Evolutionary conservation across 2,329 filamentous ascomycete genomes (phyloP).

Genomic region (Colletotrichum scovillei): DNA sequence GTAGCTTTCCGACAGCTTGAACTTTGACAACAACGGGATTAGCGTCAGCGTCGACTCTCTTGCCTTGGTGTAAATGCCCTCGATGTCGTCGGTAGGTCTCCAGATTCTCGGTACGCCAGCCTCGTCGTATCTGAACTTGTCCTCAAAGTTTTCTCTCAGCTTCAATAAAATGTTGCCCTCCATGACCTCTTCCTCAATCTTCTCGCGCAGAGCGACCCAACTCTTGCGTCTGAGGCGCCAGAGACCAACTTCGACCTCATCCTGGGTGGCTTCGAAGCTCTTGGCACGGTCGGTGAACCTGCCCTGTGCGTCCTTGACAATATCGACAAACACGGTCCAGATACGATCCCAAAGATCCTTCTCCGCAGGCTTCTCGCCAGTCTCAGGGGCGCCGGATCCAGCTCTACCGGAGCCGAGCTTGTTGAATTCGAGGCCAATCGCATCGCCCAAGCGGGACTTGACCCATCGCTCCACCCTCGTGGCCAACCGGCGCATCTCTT

Average conservation of each 20-base stretch:
- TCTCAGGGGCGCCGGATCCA: conserved; percentile 83
- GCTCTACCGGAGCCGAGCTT: conserved; percentile 90
- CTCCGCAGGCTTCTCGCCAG: conserved; percentile 80
- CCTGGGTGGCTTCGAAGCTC: conserved; percentile 91
- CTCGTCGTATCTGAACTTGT: conserved; percentile 98
- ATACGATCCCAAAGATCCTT: conserved; percentile 96
- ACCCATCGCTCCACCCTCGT: conserved; percentile 96
- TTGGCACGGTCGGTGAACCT: conserved; percentile 89
- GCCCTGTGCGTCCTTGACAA: conserved; percentile 85
- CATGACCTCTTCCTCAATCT: conserved; percentile 97
- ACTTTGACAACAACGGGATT: conserved; percentile 88
- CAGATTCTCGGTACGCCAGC: conserved; percentile 95
- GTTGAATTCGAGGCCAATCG: conserved; percentile 94
- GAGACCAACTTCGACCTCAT: conserved; percentile 91
- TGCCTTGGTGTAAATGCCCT: conserved; percentile 92
- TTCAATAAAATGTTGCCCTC: conserved; percentile 97
- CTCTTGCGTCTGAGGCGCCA: conserved; percentile 95
- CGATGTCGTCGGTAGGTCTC: conserved; percentile 96
- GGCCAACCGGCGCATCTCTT: conserved; percentile 94
- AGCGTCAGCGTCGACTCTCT: conserved; percentile 91
- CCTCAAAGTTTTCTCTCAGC: conserved; percentile 97
- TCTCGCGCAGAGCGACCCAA: conserved; percentile 89
- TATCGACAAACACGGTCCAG: conserved; percentile 85
- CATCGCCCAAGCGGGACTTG: conserved; percentile 85
- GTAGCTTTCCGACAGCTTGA: conserved; percentile 80